Conservation (phyloP, 1,284 basidiomycete species). For the Ganoderma multipileum region DNA sequence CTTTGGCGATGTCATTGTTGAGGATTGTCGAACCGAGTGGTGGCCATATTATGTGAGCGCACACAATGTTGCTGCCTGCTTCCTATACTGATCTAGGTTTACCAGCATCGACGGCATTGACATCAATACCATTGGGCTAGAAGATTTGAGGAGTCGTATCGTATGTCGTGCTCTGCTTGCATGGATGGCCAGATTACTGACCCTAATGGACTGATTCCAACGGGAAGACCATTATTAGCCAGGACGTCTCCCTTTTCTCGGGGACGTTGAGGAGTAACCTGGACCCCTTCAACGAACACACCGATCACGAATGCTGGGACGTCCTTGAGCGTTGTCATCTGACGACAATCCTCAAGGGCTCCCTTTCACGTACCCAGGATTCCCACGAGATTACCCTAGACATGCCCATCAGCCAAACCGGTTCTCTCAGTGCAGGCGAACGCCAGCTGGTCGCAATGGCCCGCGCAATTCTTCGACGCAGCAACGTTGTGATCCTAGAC, state of each 20-base stretch:
- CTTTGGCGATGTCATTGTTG: slow-evolving; percentile 77
- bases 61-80: not conserved
- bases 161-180: slow-evolving; percentile 43
- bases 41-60: slow-evolving; percentile 71
- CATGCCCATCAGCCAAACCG: slow-evolving; percentile 70
- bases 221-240: slow-evolving; percentile 76
- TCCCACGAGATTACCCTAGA: slow-evolving; percentile 50
- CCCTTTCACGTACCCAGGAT: slow-evolving; percentile 24
- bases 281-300: slow-evolving; percentile 72
- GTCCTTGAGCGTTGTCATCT: slow-evolving; percentile 72
- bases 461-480: slow-evolving; percentile 75
- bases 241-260: slow-evolving; percentile 86
- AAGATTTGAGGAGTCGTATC: slow-evolving; percentile 74
- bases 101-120: slow-evolving; percentile 83
- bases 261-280: slow-evolving; percentile 84
- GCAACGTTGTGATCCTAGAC: slow-evolving; percentile 86
- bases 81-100: slow-evolving; percentile 13
- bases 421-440: slow-evolving; percentile 81
- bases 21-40: slow-evolving; percentile 81
- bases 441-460: slow-evolving; percentile 82
- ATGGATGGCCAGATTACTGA: not conserved
- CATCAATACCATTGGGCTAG: slow-evolving; percentile 82
- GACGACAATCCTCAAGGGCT: slow-evolving; percentile 46
- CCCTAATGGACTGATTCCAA: not conserved
- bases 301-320: slow-evolving; percentile 68